phyloP scores from a whole-genome alignment of 768 basidiomycete species.

The Mycena haematopus region DNA sequence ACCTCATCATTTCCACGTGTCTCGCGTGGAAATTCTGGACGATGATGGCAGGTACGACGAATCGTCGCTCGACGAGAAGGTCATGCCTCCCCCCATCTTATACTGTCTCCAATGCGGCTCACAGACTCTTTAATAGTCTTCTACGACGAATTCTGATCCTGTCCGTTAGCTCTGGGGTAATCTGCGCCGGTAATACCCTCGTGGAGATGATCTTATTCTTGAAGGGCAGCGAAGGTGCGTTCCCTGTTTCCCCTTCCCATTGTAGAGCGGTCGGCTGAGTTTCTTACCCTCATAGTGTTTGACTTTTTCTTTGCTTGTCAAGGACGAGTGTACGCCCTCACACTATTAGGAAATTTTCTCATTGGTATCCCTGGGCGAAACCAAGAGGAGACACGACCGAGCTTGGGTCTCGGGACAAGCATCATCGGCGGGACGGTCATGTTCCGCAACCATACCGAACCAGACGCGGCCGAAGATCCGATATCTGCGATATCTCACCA shows the following conservation, averaged over 20 bases:
- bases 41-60: not conserved
- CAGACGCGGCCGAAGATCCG: too few species aligned
- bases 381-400: too few species aligned
- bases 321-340: conserved; percentile 18
- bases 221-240: conserved; percentile 5
- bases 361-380: not conserved
- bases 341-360: conserved; percentile 15
- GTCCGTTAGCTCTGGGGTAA: conserved; percentile 9
- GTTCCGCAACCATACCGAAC: too few species aligned
- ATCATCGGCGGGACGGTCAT: too few species aligned
- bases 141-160: conserved; percentile 7
- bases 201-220: conserved; percentile 9
- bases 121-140: not conserved
- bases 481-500: too few species aligned
- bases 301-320: conserved; percentile 11
- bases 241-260: not conserved
- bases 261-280: too few species aligned
- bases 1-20: not conserved
- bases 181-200: conserved; percentile 11
- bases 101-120: not conserved
- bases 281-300: not conserved
- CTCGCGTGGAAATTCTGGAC: not conserved
- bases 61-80: not conserved
- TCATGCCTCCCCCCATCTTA: not conserved
- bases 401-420: too few species aligned